Base-by-base conservation (phyloP, 2,329 filamentous ascomycete genomes). In the Colletotrichum agaves region DNA sequence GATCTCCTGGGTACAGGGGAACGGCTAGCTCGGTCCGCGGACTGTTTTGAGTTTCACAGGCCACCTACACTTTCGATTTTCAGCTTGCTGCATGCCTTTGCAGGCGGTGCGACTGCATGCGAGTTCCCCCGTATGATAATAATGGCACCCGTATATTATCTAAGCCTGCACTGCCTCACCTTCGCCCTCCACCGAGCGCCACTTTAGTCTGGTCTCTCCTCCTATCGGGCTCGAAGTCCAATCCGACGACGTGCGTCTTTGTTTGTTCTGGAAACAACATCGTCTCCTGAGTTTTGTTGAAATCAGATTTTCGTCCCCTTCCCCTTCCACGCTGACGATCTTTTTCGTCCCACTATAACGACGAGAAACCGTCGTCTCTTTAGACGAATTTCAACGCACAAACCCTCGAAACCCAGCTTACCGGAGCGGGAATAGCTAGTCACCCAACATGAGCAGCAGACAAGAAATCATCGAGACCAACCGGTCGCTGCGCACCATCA, bases 401-500 rank as follows among this genome's bases (percentile, higher is more conserved):
- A 52, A 15, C 33, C 21, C 17, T 33, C 17, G 52, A 63, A 63
- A 19, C 33, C 27, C 17, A 21, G 15, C 43, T 49, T 35, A 37
- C 44, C 39, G 15, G 17, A 52, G 64, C 57, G 52, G 60, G 37
- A 44, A 23, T 23, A 52, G n/a, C 60, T 27, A 55, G 35, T 27
- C 55, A 7, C 27, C 27, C 27, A 66, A 19, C 74, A 78, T 71
- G 66, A 85, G 88, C 73, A 86, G 87, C 73, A 86, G 87, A 72
- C 86, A 88, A 75, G 83, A 82, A 71, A 85, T 88, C 75, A 88
- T 89, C 71, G 87, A 88, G 86, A 89, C 91, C 81, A 96, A 95
- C 83, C 89, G 93, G 82, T 94, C 93, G 76, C 88, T 97, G 76
- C 91, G 93, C 72, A 91, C 88, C 75, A 94, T 97, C 83, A 94